Evolutionary conservation across 257 asterid species (phyloP), one percentile per base, ranked within the genome.

Genomic region (Asclepias syriaca): DNA sequence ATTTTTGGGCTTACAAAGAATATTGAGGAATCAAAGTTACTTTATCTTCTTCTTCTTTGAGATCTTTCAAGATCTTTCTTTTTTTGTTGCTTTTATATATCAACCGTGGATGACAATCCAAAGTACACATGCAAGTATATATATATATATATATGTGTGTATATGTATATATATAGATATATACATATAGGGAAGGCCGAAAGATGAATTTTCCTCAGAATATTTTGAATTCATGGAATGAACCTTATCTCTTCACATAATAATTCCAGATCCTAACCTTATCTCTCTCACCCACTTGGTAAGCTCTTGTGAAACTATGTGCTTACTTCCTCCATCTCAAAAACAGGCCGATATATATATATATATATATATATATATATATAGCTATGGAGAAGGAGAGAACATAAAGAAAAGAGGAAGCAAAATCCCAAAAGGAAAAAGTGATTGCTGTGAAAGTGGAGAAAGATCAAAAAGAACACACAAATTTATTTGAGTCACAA

Each of bases 21-120:
- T 29, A 29, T 66, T 32, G 64, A 49, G 39, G 73, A 68, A 59
- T 75, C 78, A 54, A 64, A 64, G 74, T 60, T 34, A 60, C 68
- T 64, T 64, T 37, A 8, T 64, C 43, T 13, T 64, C 43, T 13
- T 19, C 63, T 4, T 29, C 50, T 67, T 68, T 67, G 13, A 39
- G 22, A 58, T 68, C 55, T 66, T 59, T 50, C 21, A 11, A 21
- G 72, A 66, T 45, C 51, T 57, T 9, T 32, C 43, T 45, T 34
- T 7, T 37, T 58, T 57, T 24, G 27, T 24, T 24, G 27, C 0
- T 8, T 51, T 0, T n/a, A 16, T 13, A 4, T n/a, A 16, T 13
- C 39, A 15, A 49, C 11, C 8, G 10, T 48, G 21, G 40, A 29
- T 49, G 48, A 59, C 29, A 49, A 24, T 68, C 46, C 7, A 6